These are phyloP conservation scores for Botrytis deweyae DNA, from an alignment of 2,329 filamentous ascomycete genomes.

Conservation along the genomic window DNA sequence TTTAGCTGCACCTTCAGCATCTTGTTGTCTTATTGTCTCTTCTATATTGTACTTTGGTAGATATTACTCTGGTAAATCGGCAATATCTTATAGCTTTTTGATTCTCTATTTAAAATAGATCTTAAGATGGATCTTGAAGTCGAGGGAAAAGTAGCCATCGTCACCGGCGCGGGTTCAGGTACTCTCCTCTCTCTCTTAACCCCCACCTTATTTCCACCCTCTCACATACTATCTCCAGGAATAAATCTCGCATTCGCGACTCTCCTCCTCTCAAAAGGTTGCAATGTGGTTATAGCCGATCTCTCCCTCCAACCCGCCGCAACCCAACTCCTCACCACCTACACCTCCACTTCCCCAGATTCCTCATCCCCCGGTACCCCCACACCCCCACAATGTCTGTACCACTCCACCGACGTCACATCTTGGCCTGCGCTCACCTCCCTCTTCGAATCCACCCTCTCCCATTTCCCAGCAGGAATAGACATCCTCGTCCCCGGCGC, in stretches of 20 bases:
- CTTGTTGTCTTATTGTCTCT: neutral
- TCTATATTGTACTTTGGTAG: neutral
- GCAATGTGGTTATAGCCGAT: constrained; percentile 49
- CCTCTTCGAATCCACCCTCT: constrained; percentile 40
- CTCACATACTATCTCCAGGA: neutral
- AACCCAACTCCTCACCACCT: constrained; percentile 35
- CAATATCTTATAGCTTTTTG: neutral
- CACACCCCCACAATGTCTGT: constrained; percentile 3
- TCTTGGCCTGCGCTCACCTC: constrained; percentile 43
- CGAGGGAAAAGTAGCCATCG: constrained; percentile 28
- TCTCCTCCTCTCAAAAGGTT: constrained; percentile 43
- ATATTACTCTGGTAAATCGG: neutral
- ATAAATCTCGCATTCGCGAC: constrained; percentile 47
- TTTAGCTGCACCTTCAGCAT: neutral
- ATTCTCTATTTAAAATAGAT: neutral
- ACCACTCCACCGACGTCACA: constrained; percentile 44
- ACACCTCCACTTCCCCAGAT: neutral
- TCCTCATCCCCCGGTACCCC: neutral
- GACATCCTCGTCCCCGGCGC: constrained; percentile 48
- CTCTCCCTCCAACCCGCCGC: constrained; percentile 40
- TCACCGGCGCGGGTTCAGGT: constrained; percentile 42
- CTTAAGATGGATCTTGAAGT: neutral
- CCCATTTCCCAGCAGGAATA: constrained; percentile 38
- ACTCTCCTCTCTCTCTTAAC: neutral
- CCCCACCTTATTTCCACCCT: too few relatives aligned